Percentiles rank a stretch among this genome's conserved stretches.
Conservation (phyloP, 1,284 basidiomycete genomes). For the Ustilago vetiveriae region DNA sequence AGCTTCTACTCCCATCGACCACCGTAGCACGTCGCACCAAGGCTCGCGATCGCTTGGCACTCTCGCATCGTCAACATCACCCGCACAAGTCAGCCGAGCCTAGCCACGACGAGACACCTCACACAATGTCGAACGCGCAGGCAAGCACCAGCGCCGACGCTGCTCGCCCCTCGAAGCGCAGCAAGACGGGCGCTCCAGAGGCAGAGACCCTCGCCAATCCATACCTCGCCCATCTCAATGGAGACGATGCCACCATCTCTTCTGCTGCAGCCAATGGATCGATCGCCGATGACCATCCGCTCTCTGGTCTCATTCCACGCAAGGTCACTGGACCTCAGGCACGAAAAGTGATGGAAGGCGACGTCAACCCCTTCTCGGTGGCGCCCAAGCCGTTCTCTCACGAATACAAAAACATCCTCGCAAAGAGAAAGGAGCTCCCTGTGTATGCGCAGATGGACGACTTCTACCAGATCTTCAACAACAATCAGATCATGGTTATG, state of each 20-base stretch:
- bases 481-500: conserved; percentile 91
- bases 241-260: conserved; percentile 24
- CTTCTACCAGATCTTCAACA: conserved; percentile 85
- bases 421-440: conserved; percentile 84
- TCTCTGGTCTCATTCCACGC: conserved; percentile 81
- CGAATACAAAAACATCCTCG: conserved; percentile 87
- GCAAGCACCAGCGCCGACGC: conserved; percentile 36
- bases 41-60: too few species aligned
- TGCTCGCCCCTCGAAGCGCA: conserved; percentile 45
- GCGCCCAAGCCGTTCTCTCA: conserved; percentile 75
- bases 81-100: too few species aligned
- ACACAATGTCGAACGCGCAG: conserved; percentile 28
- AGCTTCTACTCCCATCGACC: too few species aligned
- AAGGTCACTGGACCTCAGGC: conserved; percentile 80
- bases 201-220: conserved; percentile 51
- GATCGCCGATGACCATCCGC: conserved; percentile 69
- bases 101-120: too few species aligned
- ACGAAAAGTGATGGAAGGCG: conserved; percentile 78
- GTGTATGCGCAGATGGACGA: conserved; percentile 93
- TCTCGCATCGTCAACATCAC: too few species aligned
- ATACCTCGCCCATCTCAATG: conserved; percentile 56
- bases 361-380: conserved; percentile 81
- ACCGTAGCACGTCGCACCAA: too few species aligned
- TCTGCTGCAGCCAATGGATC: conserved; percentile 13
- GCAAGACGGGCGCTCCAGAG: conserved; percentile 41